Evolutionary conservation across 345 rosid species (phyloP).

Genomic region (Salix udensis): DNA sequence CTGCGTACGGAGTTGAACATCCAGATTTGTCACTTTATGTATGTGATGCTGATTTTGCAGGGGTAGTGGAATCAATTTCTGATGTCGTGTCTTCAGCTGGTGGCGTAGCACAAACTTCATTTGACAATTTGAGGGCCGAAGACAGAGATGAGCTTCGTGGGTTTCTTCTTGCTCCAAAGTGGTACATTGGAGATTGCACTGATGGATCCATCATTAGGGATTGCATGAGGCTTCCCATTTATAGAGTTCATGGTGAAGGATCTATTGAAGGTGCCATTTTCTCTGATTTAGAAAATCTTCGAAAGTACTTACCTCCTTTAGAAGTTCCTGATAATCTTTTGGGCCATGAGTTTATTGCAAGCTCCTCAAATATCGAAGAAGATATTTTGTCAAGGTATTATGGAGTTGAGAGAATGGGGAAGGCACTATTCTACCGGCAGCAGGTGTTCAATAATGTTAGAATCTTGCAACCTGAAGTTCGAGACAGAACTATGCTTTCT

Average conservation of each 20-base stretch:
- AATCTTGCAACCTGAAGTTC: constrained; percentile 69
- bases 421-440: constrained; percentile 65
- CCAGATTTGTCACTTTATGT: constrained; percentile 67
- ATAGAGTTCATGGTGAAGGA: constrained; percentile 50
- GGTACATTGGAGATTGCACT: constrained; percentile 59
- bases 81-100: constrained; percentile 50
- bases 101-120: constrained; percentile 28
- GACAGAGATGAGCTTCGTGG: constrained; percentile 75
- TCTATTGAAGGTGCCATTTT: constrained; percentile 45
- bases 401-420: constrained; percentile 75
- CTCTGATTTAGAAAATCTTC: constrained; percentile 73
- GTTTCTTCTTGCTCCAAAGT: constrained; percentile 74
- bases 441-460: constrained; percentile 54
- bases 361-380: constrained; percentile 58
- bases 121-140: constrained; percentile 47
- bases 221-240: constrained; percentile 72
- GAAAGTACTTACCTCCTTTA: constrained; percentile 68
- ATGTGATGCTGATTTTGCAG: constrained; percentile 54
- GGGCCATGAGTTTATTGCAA: constrained; percentile 58
- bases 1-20: constrained; percentile 55
- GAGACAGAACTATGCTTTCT: constrained; percentile 72
- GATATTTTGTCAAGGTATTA: constrained; percentile 61
- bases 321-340: constrained; percentile 60
- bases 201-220: constrained; percentile 48
- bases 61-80: constrained; percentile 67